phyloP scores from a whole-genome alignment of 257 asterid species.

The Ophiorrhiza pumila region DNA sequence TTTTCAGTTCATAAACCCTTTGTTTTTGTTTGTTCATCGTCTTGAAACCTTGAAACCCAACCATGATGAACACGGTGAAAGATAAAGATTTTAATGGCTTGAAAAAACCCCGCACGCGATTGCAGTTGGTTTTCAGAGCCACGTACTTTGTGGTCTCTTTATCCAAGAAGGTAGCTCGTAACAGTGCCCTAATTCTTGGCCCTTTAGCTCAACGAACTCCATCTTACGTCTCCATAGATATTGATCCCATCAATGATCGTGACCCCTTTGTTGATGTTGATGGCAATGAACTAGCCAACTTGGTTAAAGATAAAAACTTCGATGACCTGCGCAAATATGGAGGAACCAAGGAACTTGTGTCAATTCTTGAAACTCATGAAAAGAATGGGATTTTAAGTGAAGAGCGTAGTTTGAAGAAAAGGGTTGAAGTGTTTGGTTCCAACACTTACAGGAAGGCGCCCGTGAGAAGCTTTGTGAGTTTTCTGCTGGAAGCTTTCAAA shows the following conservation, averaged over 20 bases:
- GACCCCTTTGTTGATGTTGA: slow-evolving; percentile 8
- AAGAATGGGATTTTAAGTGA: slow-evolving; percentile 2
- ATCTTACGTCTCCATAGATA: neutral
- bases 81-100: neutral
- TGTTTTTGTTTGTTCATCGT: neutral
- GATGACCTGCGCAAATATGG: slow-evolving; percentile 3
- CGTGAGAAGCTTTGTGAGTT: slow-evolving; percentile 13
- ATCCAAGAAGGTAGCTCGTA: neutral
- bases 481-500: slow-evolving; percentile 10
- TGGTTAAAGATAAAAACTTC: slow-evolving; percentile 12
- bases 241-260: neutral
- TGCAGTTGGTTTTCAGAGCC: slow-evolving; percentile 18
- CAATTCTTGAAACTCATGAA: slow-evolving; percentile 6
- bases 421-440: slow-evolving; percentile 18
- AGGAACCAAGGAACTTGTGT: slow-evolving; percentile 2
- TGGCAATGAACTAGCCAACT: neutral
- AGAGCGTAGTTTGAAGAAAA: neutral
- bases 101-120: slow-evolving; percentile 2
- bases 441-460: slow-evolving; percentile 17
- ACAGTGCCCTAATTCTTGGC: slow-evolving; percentile 3
- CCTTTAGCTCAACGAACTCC: neutral
- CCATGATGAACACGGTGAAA: neutral
- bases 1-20: neutral
- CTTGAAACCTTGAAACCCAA: neutral
- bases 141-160: slow-evolving; percentile 4